Conservation (phyloP, 1,284 basidiomycete genomes). For the Anthracocystis panici-leucophaei region DNA sequence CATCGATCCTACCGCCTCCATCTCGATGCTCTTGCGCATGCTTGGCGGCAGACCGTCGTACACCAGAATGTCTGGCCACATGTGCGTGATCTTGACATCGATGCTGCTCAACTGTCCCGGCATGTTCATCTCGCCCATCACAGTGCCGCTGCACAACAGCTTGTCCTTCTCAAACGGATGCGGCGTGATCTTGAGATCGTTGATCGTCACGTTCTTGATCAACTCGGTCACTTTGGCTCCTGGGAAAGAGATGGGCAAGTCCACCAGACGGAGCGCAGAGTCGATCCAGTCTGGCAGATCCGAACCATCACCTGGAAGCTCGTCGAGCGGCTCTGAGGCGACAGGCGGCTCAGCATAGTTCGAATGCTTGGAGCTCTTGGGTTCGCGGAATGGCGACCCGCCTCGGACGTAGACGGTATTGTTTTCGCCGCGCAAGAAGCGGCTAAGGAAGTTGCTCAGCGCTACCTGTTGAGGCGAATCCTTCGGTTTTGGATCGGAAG, state of each 20-base stretch:
- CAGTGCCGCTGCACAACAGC: constrained; percentile 60
- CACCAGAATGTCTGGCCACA: constrained; percentile 66
- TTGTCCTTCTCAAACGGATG: constrained; percentile 63
- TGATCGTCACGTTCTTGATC: constrained; percentile 65
- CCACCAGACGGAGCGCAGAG: constrained; percentile 52
- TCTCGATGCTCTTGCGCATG: constrained; percentile 44
- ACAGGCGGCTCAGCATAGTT: not conserved
- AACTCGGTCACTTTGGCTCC: constrained; percentile 63
- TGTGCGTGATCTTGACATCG: constrained; percentile 61
- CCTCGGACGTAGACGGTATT: constrained; percentile 63
- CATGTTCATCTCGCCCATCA: constrained; percentile 61
- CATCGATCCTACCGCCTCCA: not conserved
- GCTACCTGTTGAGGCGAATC: constrained; percentile 56
- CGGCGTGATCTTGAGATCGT: constrained; percentile 62
- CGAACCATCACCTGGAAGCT: constrained; percentile 54
- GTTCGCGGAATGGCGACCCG: constrained; percentile 55
- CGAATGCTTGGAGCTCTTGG: constrained; percentile 11
- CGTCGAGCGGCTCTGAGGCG: constrained; percentile 4
- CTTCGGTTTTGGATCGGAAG: constrained; percentile 1
- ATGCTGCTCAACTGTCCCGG: constrained; percentile 61
- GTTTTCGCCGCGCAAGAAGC: constrained; percentile 61
- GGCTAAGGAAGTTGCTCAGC: constrained; percentile 60
- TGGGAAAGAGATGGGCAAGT: constrained; percentile 63
- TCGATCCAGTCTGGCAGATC: constrained; percentile 61
- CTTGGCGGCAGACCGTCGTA: constrained; percentile 63